Percentiles rank a stretch among this genome's conserved stretches.
phyloP scores from a whole-genome alignment of 768 basidiomycete species.

The Pleurotus salmoneostramineus region DNA sequence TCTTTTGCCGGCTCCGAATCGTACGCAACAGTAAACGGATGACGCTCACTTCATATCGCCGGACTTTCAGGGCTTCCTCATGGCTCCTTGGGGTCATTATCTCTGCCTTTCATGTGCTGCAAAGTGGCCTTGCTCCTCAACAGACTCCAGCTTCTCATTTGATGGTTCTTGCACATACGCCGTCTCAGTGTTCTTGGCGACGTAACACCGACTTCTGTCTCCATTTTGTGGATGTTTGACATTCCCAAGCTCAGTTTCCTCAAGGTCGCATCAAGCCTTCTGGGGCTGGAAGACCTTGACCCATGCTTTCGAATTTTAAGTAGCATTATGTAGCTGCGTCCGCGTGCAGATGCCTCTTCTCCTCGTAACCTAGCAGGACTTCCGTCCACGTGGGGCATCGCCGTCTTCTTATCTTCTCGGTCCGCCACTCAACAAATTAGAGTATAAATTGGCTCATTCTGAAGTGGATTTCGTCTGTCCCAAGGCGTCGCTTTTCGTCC shows the following conservation, averaged over 20 bases:
- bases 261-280: not conserved
- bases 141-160: not conserved
- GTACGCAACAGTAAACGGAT: not conserved
- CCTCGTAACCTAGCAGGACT: not conserved
- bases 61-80: not conserved
- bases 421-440: not conserved
- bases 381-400: not conserved
- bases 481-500: slow-evolving; percentile 1
- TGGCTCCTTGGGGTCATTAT: not conserved
- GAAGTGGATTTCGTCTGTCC: not conserved
- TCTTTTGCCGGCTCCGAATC: not conserved
- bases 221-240: not conserved
- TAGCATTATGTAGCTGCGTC: not conserved
- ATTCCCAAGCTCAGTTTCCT: not conserved
- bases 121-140: not conserved
- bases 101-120: not conserved
- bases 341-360: not conserved
- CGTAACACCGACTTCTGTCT: not conserved
- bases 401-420: slow-evolving; percentile 1
- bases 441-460: not conserved
- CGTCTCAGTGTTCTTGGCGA: not conserved
- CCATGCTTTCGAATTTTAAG: not conserved
- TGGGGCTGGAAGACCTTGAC: not conserved
- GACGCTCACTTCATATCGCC: not conserved
- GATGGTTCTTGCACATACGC: not conserved